Base-by-base conservation (phyloP, 2,329 filamentous ascomycete species). In the Orbilia ellipsospora region DNA sequence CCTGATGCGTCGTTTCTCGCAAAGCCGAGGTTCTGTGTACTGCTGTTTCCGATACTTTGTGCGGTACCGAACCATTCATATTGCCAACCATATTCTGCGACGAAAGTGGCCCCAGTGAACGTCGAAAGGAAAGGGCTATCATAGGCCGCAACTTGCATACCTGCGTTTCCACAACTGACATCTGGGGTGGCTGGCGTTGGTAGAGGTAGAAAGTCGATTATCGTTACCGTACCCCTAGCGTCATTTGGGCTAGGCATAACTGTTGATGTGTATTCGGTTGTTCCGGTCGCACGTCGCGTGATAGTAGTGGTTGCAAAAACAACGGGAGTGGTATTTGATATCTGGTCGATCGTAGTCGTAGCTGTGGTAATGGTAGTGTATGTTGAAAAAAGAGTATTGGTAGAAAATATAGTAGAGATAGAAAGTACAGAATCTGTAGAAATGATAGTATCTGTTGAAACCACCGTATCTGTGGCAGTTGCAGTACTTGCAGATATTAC, bases 131-230 rank as follows among this genome's bases (percentile, higher is more conserved):
- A 42, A 42, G 40, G 40, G 26, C 28, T 60, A 42, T 60, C 45
- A 42, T 44, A 60, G 40, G 28, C 45, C 45, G 56, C 56, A 48
- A 60, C 56, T 23, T 60, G 36, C 56, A 60, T 18, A 44, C 56
- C 56, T 36, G 56, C 56, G 31, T 60, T 60, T 23, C 56, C 56
- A 42, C 56, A 60, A 44, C 36, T 44, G 45, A 42, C 48, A 48
- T 60, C 56, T 44, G 56, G 56, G 28, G 42, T 60, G 44, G 56
- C 42, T 60, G 56, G 40, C 40, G 40, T 42, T 42, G 40, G 40
- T 42, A 42, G 40, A 15, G 40, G 40, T 7, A 42, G 40, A 15
- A 42, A 42, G 7, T 42, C 40, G 15, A 42, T 42, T 7, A 42
- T 42, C 7, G 40, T 42, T 7, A 42, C 40, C 40, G 40, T 42